These are phyloP conservation scores for Pachysandra terminalis DNA, from an alignment of 164 flowering plant genomes.

Conservation along the genomic window DNA sequence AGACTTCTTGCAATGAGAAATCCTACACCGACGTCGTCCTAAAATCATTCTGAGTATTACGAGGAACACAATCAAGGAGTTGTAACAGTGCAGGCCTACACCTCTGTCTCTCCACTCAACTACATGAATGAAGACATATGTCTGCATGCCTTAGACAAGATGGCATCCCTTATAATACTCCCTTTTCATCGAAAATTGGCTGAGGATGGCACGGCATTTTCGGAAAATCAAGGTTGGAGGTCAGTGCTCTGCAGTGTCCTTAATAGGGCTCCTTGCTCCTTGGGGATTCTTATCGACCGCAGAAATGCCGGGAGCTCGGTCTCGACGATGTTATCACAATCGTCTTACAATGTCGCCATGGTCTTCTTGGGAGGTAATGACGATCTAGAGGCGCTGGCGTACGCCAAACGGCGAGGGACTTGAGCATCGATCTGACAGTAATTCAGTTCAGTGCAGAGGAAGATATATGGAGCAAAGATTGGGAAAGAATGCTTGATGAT, in stretches of 20 bases:
- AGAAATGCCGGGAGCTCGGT: neutral
- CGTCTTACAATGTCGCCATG: slow-evolving; percentile 21
- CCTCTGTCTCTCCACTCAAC: too few relatives aligned
- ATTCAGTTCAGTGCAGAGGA: slow-evolving; percentile 12
- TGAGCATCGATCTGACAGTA: slow-evolving; percentile 23
- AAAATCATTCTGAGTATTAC: neutral
- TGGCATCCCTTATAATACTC: too few relatives aligned
- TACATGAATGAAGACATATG: too few relatives aligned
- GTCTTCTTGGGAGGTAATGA: slow-evolving; percentile 56
- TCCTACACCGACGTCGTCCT: neutral
- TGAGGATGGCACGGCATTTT: slow-evolving; percentile 1
- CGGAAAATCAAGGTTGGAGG: slow-evolving; percentile 5
- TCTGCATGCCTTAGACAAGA: too few relatives aligned
- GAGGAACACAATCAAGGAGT: neutral
- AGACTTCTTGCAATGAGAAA: neutral
- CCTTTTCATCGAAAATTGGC: too few relatives aligned
- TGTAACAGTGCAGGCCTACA: too few relatives aligned
- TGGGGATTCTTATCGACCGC: slow-evolving; percentile 42
- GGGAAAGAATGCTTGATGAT: too few relatives aligned
- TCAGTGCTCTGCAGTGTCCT: slow-evolving; percentile 32
- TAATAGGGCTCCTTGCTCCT: slow-evolving; percentile 49
- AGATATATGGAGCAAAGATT: too few relatives aligned
- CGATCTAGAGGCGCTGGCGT: slow-evolving; percentile 56
- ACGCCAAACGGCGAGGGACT: slow-evolving; percentile 24
- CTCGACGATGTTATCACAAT: too few relatives aligned